Percentiles rank a stretch among this genome's conserved stretches.
Evolutionary conservation across 495 filamentous ascomycete species (phyloP).

Genomic region (Trichocladium uniseriatum): DNA sequence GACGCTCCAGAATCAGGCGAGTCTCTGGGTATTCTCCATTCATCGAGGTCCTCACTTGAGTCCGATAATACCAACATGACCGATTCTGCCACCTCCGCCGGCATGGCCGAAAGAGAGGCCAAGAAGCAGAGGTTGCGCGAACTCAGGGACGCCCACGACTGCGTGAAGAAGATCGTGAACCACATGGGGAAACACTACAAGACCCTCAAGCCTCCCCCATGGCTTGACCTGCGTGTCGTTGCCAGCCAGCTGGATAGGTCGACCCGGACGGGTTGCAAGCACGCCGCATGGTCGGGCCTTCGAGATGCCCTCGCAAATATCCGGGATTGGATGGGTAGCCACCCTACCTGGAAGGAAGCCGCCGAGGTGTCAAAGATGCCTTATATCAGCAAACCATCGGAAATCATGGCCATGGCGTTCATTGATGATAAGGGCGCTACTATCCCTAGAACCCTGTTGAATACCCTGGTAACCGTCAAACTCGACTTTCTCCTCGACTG

Average conservation of each 20-base stretch:
- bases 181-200: constrained; percentile 5
- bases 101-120: background rate
- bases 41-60: background rate
- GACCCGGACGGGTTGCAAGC: background rate
- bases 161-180: background rate
- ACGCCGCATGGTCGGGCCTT: background rate
- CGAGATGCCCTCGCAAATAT: background rate
- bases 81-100: background rate
- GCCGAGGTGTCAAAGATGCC: background rate
- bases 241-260: background rate
- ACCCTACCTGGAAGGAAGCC: background rate
- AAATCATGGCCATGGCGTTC: constrained; percentile 2
- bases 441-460: background rate
- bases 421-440: background rate
- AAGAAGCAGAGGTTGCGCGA: constrained; percentile 3
- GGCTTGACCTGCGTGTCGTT: background rate
- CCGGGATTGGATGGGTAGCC: background rate
- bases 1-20: too few relatives aligned
- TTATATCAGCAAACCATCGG: background rate
- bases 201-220: background rate
- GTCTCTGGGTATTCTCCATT: too few relatives aligned
- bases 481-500: background rate
- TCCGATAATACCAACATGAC: background rate
- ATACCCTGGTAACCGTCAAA: background rate
- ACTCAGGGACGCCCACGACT: background rate